A percentile compares a stretch with the other conserved stretches of the same genome.
Conservation (phyloP, 2,329 filamentous ascomycete species). For the Fusarium penzigii region DNA sequence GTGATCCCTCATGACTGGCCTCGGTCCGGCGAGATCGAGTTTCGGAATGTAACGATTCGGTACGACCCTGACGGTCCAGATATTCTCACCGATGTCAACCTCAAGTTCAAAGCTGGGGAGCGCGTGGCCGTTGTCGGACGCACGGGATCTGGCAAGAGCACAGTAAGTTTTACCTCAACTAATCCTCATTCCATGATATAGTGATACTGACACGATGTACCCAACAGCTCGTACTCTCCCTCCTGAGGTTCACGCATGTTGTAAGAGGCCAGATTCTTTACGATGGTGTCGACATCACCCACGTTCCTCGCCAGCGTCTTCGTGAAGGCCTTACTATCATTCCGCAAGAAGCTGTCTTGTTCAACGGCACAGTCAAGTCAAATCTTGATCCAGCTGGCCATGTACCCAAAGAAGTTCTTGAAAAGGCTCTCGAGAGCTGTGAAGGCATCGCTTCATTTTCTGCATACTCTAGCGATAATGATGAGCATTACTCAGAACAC, state of each 20-base stretch:
- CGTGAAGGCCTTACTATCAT: slow-evolving; percentile 59
- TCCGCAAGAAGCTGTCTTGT: slow-evolving; percentile 59
- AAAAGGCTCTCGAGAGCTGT: slow-evolving; percentile 62
- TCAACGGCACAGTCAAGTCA: slow-evolving; percentile 52
- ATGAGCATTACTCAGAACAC: slow-evolving; percentile 12
- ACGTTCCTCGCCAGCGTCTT: slow-evolving; percentile 49
- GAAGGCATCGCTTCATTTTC: slow-evolving; percentile 58
- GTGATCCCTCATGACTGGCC: slow-evolving; percentile 48
- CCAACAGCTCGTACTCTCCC: slow-evolving; percentile 49
- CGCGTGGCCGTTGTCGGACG: slow-evolving; percentile 79
- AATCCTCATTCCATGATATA: neutral
- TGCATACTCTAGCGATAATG: slow-evolving; percentile 36
- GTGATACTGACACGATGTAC: slow-evolving; percentile 9
- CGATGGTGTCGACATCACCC: slow-evolving; percentile 57
- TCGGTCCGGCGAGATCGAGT: slow-evolving; percentile 48
- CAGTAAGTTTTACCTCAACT: slow-evolving; percentile 49
- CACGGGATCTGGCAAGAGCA: slow-evolving; percentile 83
- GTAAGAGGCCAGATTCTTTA: slow-evolving; percentile 54
- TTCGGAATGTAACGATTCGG: slow-evolving; percentile 51
- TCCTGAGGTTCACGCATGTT: slow-evolving; percentile 55
- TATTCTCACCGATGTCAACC: slow-evolving; percentile 51
- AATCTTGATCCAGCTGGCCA: slow-evolving; percentile 67
- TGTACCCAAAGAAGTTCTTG: slow-evolving; percentile 53
- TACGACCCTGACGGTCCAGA: slow-evolving; percentile 48
- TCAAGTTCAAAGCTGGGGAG: slow-evolving; percentile 64